These are phyloP conservation scores for Ogataea populi-albae DNA, from an alignment of 805 yeast species.

Conservation along the genomic window DNA sequence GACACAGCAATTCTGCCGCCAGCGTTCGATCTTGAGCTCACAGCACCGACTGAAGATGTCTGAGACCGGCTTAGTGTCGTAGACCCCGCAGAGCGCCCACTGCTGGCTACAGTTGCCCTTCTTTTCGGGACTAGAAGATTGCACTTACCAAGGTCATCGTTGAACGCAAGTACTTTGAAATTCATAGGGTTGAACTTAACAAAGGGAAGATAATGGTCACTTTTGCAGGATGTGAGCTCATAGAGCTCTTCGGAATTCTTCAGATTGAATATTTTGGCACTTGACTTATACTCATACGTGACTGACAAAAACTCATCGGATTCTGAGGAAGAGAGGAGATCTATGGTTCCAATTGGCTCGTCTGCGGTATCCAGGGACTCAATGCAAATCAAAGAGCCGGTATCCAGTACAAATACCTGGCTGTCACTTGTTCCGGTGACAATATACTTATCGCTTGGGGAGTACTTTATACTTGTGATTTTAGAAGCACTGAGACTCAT, in stretches of 20 bases:
- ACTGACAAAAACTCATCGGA: constrained; percentile 37
- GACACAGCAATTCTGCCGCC: too few species aligned
- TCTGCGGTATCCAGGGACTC: constrained; percentile 35
- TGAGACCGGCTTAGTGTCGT: not conserved
- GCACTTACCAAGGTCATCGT: constrained; percentile 19
- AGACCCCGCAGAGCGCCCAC: constrained; percentile 2
- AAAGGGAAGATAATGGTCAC: constrained; percentile 12
- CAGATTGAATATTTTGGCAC: constrained; percentile 36
- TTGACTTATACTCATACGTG: constrained; percentile 39
- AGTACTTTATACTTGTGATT: constrained; percentile 36
- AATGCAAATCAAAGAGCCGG: constrained; percentile 32
- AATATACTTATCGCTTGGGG: constrained; percentile 39
- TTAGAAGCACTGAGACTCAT: constrained; percentile 33
- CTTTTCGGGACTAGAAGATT: constrained; percentile 13
- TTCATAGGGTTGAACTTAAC: constrained; percentile 21
- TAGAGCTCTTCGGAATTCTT: constrained; percentile 25
- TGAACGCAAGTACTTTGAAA: constrained; percentile 16
- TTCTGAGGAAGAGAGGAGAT: constrained; percentile 31
- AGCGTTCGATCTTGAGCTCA: too few species aligned
- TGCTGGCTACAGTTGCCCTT: constrained; percentile 5
- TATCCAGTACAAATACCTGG: constrained; percentile 40
- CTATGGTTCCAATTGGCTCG: constrained; percentile 40
- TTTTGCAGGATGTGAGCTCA: constrained; percentile 27
- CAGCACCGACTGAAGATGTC: too few species aligned
- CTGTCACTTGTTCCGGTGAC: constrained; percentile 48